phyloP scores from a whole-genome alignment of 1,284 basidiomycete genomes.

The Rugosomyces carneus region DNA sequence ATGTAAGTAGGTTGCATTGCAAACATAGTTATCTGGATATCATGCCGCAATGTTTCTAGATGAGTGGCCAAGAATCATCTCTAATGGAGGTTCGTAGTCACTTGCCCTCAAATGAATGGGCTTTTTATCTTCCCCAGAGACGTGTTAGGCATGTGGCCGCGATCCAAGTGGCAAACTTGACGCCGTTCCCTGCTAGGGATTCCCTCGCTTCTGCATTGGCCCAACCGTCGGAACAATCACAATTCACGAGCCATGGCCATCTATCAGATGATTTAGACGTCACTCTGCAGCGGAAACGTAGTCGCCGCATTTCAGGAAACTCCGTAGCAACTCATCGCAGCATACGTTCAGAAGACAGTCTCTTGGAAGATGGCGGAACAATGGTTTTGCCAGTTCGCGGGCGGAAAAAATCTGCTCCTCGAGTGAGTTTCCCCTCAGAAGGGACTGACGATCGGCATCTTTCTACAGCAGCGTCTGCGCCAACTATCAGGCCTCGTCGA shows the following conservation, averaged over 20 bases:
- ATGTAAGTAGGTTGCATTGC: neutral
- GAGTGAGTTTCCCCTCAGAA: conserved; percentile 29
- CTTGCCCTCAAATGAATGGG: neutral
- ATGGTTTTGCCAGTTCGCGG: conserved; percentile 30
- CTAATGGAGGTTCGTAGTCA: neutral
- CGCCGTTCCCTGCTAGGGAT: conserved; percentile 75
- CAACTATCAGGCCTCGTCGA: conserved; percentile 33
- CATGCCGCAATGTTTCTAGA: neutral
- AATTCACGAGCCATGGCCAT: conserved; percentile 49
- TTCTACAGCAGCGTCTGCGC: conserved; percentile 21
- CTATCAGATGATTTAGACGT: conserved; percentile 67
- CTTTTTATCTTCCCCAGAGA: conserved; percentile 34
- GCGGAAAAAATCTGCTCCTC: conserved; percentile 33
- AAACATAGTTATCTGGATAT: neutral
- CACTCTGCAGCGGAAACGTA: conserved; percentile 49
- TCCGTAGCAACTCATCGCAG: conserved; percentile 48
- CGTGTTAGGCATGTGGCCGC: conserved; percentile 69
- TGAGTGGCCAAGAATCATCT: neutral
- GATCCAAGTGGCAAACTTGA: conserved; percentile 74
- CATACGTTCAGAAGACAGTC: conserved; percentile 39
- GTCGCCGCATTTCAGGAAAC: conserved; percentile 54
- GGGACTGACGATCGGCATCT: conserved; percentile 21
- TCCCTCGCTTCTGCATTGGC: conserved; percentile 65
- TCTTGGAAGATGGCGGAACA: conserved; percentile 22
- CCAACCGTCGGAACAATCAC: conserved; percentile 54